Evolutionary conservation across 495 filamentous ascomycete genomes (phyloP).

Genomic region (Hypoxylon perforatum): DNA sequence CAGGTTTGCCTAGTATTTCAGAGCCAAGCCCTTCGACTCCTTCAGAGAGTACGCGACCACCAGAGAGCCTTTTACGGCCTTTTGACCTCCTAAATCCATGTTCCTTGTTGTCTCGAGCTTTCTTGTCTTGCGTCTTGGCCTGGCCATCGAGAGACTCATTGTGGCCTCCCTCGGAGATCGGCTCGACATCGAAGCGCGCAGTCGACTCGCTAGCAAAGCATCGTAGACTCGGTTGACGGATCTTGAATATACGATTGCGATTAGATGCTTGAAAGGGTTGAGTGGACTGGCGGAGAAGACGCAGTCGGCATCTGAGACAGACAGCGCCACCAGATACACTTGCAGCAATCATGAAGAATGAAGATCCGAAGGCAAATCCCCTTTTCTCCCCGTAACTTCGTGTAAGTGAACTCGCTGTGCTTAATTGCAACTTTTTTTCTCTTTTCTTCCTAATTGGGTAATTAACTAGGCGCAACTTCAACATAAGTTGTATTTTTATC

Average conservation of each 20-base stretch:
- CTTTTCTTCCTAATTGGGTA: slow-evolving; percentile 20
- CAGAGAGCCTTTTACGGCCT: slow-evolving; percentile 39
- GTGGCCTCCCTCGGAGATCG: neutral
- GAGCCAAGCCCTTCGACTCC: slow-evolving; percentile 15
- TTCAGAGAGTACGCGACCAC: slow-evolving; percentile 37
- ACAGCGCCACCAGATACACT: slow-evolving; percentile 52
- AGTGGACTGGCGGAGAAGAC: slow-evolving; percentile 38
- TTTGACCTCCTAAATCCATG: slow-evolving; percentile 22
- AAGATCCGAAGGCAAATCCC: neutral
- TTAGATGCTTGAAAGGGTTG: slow-evolving; percentile 20
- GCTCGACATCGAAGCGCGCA: neutral
- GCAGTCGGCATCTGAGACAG: slow-evolving; percentile 61
- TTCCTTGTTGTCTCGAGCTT: neutral
- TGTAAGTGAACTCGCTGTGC: no score
- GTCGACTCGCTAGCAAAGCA: slow-evolving; percentile 24
- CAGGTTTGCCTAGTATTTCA: slow-evolving; percentile 50
- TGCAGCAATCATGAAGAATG: slow-evolving; percentile 56
- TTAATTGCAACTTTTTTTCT: slow-evolving; percentile 1
- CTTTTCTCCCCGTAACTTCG: no score
- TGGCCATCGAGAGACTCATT: slow-evolving; percentile 2
- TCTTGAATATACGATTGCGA: slow-evolving; percentile 19
- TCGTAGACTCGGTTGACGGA: slow-evolving; percentile 24
- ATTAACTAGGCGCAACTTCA: neutral
- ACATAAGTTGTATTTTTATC: neutral
- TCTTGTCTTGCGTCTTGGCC: slow-evolving; percentile 7